Evolutionary conservation across 106 monocot species (phyloP), one percentile per base, ranked within the genome.

Genomic region (Dendrobium catenatum): DNA sequence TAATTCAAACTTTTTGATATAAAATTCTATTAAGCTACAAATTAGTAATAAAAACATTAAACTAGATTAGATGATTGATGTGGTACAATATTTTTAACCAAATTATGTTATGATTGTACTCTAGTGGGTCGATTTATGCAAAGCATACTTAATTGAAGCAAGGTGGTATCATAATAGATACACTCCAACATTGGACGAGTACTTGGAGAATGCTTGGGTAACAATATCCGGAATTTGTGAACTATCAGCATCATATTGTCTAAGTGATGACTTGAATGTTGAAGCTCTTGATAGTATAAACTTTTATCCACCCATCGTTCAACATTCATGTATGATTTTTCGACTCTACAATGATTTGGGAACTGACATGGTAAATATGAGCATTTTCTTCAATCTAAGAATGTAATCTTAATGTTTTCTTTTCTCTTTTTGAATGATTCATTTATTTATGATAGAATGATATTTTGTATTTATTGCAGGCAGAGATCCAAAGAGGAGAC

Each of bases 111-210:
- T 54, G 1, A 54, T 54, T 54, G 9, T 16, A 10, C 54, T 67
- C 19, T 68, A 85, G 85, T 85, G 82, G 85, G n/a, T 26, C 61
- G 74, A 85, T 55, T 16, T 81, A 1, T 79, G 82, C 41, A 86
- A 68, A n/a, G 41, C 79, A 49, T 86, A 74, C 59, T 37, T 86
- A 18, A 44, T 67, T 22, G 86, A 86, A 41, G 82, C 86, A 51
- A 82, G 76, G 6, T 86, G 86, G 86, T 74, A 48, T 43, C 44
- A 76, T 17, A 17, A 2, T 24, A 11, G 79, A 48, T 79, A 75
- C 68, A 55, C 31, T 55, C 82, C 86, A 26, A 66, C 75, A 5
- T 51, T 82, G 0, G 19, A 86, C 9, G 86, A 86, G 22, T 86
- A 86, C 27, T 17, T 82, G 18, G 42, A 74, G 0, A 86, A 86